A percentile compares a stretch with the other conserved stretches of the same genome.
These are phyloP conservation scores for Mucor racemosus DNA, from an alignment of 371 early-diverging fungal species.

Conservation along the genomic window DNA sequence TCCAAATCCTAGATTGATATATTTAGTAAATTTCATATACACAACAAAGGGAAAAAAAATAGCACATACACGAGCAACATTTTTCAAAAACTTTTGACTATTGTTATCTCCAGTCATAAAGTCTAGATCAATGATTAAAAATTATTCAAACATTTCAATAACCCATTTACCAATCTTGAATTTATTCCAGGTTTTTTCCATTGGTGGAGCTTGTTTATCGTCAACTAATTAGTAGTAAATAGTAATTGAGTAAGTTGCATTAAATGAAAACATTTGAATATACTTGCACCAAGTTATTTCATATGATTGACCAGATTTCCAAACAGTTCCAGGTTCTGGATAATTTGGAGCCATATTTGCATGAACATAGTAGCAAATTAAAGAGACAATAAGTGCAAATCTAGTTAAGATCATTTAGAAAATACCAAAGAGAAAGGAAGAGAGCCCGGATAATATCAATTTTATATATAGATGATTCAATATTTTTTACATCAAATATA, in stretches of 20 bases:
- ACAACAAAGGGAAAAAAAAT: not conserved
- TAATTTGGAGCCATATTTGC: slow-evolving; percentile 45
- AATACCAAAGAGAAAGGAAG: not conserved
- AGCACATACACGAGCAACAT: slow-evolving; percentile 34
- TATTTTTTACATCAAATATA: slow-evolving; percentile 1
- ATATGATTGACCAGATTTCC: slow-evolving; percentile 45
- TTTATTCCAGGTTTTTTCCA: slow-evolving; percentile 32
- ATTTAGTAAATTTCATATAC: not conserved
- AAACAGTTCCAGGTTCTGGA: slow-evolving; percentile 55
- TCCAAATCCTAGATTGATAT: slow-evolving; percentile 25
- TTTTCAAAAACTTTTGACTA: slow-evolving; percentile 33
- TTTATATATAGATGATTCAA: not conserved
- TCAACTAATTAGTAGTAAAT: slow-evolving; percentile 21
- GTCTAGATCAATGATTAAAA: slow-evolving; percentile 20
- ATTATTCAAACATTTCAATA: not conserved
- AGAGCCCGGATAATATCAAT: not conserved
- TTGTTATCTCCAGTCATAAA: slow-evolving; percentile 51
- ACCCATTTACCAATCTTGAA: slow-evolving; percentile 42
- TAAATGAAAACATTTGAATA: not conserved
- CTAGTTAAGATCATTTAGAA: slow-evolving; percentile 8
- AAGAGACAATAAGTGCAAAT: not conserved
- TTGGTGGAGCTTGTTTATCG: slow-evolving; percentile 26
- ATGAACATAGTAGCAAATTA: slow-evolving; percentile 11
- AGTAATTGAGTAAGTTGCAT: too few species aligned
- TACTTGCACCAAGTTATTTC: slow-evolving; percentile 50